These are phyloP conservation scores for Adansonia gregorii DNA, from an alignment of 441 rosid species.

Conservation along the genomic window DNA sequence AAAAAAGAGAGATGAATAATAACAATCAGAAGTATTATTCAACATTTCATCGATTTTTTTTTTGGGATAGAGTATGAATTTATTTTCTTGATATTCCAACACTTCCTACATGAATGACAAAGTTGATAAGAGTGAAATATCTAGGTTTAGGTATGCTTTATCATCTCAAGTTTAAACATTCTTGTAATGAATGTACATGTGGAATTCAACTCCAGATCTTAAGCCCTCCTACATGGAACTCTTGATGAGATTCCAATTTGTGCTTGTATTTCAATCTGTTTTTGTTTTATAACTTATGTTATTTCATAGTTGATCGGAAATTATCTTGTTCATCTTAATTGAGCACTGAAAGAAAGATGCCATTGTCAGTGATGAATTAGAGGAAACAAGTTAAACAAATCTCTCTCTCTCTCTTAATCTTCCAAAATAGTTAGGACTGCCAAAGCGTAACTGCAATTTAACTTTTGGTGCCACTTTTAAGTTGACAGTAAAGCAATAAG, in stretches of 20 bases:
- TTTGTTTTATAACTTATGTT: not conserved
- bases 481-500: conserved; percentile 4
- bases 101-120: not conserved
- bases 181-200: not conserved
- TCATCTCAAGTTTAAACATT: conserved; percentile 9
- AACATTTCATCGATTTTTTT: not conserved
- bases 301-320: not conserved
- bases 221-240: not conserved
- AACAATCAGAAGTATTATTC: not conserved
- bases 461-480: conserved; percentile 5
- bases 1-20: not conserved
- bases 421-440: conserved; percentile 14
- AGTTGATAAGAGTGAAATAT: not conserved
- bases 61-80: not conserved
- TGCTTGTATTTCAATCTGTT: not conserved
- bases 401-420: not conserved
- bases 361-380: conserved; percentile 4
- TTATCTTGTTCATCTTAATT: not conserved
- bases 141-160: not conserved
- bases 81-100: not conserved
- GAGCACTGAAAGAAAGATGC: conserved; percentile 6
- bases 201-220: not conserved
- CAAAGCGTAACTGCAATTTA: not conserved
- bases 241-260: not conserved
- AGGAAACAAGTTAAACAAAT: not conserved